Evolutionary conservation across 495 filamentous ascomycete species (phyloP), one percentile per base, ranked within the genome.

Genomic region (Aspergillus haitiensis): DNA sequence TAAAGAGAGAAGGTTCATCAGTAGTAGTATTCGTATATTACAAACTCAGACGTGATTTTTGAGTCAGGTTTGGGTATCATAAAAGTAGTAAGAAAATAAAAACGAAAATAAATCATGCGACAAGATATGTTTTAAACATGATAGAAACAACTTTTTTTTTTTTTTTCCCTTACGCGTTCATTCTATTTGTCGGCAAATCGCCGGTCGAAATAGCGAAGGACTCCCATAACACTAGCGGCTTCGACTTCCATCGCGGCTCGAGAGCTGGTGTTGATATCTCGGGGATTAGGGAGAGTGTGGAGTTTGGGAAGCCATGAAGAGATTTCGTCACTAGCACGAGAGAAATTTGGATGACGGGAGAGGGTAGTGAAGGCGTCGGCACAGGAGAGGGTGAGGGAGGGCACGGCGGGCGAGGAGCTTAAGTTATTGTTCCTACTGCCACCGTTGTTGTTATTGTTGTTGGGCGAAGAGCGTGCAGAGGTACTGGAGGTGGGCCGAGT

Each of bases 281-380:
- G 68, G 2, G 77, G 74, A 18, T 75, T 71, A 9, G 78, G 75
- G 8, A 86, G 76, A 12, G 88, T 85, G 62, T 86, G 80, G 6
- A 93, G 83, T 67, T 87, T 87, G 1, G 88, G 86, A 49, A 94
- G 73, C 86, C 90, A 93, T 0, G 80, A 83, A 1, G 82, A 84
- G 61, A 93, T 80, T 50, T 93, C 88, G 46, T 89, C 84, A 34
- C 82, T 88, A 16, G 91, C 91, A 56, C 84, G 82, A 48, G 87
- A 84, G 68, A 91, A 96, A 61, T 88, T 86, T 3, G 87, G 86
- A 67, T 96, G 91, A 11, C 88, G 87, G 13, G 88, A 86, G 6
- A 96, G 75, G 0, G 89, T 91, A 61, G 89, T 89, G 72, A 91
- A 96, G 8, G 91, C 84, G 54, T 93, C 91, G 40, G 90, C 89